These are phyloP conservation scores for Abelmoschus esculentus DNA, from an alignment of 345 rosid species.

Conservation along the genomic window DNA sequence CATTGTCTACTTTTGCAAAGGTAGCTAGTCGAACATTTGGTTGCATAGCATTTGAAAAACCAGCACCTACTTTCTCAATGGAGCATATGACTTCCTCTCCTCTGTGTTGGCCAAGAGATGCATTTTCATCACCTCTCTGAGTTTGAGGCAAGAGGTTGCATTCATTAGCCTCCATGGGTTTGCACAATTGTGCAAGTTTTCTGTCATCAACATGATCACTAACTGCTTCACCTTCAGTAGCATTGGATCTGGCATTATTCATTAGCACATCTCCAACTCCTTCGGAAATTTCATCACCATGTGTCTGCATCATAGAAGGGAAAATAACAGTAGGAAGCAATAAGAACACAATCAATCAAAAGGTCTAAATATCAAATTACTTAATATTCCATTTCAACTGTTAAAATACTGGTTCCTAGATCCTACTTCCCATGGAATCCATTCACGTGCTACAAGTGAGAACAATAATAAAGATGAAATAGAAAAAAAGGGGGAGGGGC, in stretches of 20 bases:
- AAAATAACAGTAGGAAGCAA: conserved; percentile 7
- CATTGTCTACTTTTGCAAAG: conserved; percentile 29
- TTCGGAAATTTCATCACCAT: conserved; percentile 34
- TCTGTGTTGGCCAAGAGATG: conserved; percentile 30
- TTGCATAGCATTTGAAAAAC: conserved; percentile 26
- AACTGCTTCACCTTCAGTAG: conserved; percentile 29
- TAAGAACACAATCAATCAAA: neutral
- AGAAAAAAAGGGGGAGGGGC: neutral
- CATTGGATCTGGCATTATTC: conserved; percentile 27
- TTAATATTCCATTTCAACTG: neutral
- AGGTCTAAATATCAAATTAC: neutral
- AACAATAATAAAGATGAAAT: neutral
- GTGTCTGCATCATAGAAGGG: conserved; percentile 25
- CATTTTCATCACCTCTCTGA: conserved; percentile 30
- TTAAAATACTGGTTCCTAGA: conserved; percentile 6
- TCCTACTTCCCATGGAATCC: neutral
- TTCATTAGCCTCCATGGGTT: conserved; percentile 40
- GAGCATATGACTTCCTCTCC: conserved; percentile 35
- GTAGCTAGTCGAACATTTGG: conserved; percentile 17
- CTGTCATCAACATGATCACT: conserved; percentile 34
- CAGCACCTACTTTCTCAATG: conserved; percentile 25
- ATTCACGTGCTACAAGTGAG: neutral
- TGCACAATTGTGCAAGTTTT: conserved; percentile 37
- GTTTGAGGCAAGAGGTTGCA: conserved; percentile 36
- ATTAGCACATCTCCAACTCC: conserved; percentile 31